Evolutionary conservation across 768 basidiomycete genomes (phyloP).

Genomic region (Leucogyrophana mollusca): DNA sequence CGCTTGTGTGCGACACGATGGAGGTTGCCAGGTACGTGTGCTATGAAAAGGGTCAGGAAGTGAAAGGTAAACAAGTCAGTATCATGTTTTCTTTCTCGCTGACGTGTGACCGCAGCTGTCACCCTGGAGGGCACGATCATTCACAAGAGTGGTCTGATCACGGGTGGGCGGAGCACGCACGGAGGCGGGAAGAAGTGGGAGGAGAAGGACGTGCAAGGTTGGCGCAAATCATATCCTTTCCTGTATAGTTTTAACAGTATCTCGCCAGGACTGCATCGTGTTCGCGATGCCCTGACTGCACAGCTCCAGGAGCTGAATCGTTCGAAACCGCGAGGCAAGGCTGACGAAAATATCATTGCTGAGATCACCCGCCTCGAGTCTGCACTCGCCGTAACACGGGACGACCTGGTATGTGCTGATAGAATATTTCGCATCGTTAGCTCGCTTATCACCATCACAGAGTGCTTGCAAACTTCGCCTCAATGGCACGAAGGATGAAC

Average conservation of each 20-base stretch:
- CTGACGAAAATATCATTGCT: slow-evolving; percentile 74
- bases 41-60: slow-evolving; percentile 93
- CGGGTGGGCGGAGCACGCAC: slow-evolving; percentile 85
- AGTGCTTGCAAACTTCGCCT: slow-evolving; percentile 73
- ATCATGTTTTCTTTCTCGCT: background rate
- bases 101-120: slow-evolving; percentile 61
- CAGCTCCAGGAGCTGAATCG: slow-evolving; percentile 84
- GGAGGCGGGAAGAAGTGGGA: slow-evolving; percentile 87
- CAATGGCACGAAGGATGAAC: slow-evolving; percentile 77
- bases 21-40: slow-evolving; percentile 88
- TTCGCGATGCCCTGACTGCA: slow-evolving; percentile 65
- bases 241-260: slow-evolving; percentile 3
- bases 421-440: background rate
- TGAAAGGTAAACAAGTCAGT: slow-evolving; percentile 86
- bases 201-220: slow-evolving; percentile 90
- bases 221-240: slow-evolving; percentile 13
- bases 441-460: slow-evolving; percentile 42
- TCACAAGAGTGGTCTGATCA: slow-evolving; percentile 96
- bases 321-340: slow-evolving; percentile 78
- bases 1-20: slow-evolving; percentile 94
- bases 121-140: slow-evolving; percentile 96
- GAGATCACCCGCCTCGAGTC: slow-evolving; percentile 82
- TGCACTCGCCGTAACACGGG: slow-evolving; percentile 67
- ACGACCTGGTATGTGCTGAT: slow-evolving; percentile 73
- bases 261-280: slow-evolving; percentile 47